phyloP scores from a whole-genome alignment of 768 basidiomycete genomes.

The Flagelloscypha sp. region DNA sequence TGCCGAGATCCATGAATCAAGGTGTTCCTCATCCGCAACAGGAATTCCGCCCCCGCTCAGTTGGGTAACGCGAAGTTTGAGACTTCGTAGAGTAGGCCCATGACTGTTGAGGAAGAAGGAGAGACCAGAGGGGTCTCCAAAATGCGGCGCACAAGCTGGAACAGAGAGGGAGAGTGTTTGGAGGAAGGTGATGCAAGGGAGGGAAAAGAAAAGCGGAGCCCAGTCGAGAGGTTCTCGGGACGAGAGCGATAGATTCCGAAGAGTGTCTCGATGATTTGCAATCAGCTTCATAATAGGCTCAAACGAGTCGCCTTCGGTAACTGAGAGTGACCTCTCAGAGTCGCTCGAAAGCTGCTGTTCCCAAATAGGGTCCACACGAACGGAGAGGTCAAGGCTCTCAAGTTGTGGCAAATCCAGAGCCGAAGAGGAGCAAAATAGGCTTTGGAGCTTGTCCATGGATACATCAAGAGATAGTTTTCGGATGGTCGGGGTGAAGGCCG shows the following conservation, averaged over 20 bases:
- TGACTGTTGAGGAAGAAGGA: slow-evolving; percentile 29
- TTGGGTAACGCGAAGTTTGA: slow-evolving; percentile 35
- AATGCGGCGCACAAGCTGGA: slow-evolving; percentile 30
- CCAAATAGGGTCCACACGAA: slow-evolving; percentile 32
- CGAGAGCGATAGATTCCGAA: slow-evolving; percentile 31
- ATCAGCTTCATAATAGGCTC: slow-evolving; percentile 32
- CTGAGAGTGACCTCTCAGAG: slow-evolving; percentile 25
- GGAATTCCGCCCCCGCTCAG: slow-evolving; percentile 26
- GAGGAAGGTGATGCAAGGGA: slow-evolving; percentile 24
- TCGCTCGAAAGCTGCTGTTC: slow-evolving; percentile 13
- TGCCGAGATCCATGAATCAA: slow-evolving; percentile 28
- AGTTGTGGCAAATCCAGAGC: slow-evolving; percentile 23
- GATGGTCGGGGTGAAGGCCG: slow-evolving; percentile 27
- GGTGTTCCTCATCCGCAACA: slow-evolving; percentile 21
- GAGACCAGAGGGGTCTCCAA: slow-evolving; percentile 33
- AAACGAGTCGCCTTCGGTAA: slow-evolving; percentile 25
- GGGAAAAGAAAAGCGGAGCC: slow-evolving; percentile 29
- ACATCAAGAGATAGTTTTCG: slow-evolving; percentile 35
- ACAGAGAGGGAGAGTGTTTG: slow-evolving; percentile 31
- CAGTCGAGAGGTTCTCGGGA: slow-evolving; percentile 39
- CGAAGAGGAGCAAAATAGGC: slow-evolving; percentile 24
- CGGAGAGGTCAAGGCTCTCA: slow-evolving; percentile 34
- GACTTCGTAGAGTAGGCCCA: slow-evolving; percentile 23
- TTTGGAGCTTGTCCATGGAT: slow-evolving; percentile 31
- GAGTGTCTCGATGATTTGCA: slow-evolving; percentile 24